Evolutionary conservation across 352 stramenopile species (phyloP).

Genomic region (Phytopythium ostracodes): DNA sequence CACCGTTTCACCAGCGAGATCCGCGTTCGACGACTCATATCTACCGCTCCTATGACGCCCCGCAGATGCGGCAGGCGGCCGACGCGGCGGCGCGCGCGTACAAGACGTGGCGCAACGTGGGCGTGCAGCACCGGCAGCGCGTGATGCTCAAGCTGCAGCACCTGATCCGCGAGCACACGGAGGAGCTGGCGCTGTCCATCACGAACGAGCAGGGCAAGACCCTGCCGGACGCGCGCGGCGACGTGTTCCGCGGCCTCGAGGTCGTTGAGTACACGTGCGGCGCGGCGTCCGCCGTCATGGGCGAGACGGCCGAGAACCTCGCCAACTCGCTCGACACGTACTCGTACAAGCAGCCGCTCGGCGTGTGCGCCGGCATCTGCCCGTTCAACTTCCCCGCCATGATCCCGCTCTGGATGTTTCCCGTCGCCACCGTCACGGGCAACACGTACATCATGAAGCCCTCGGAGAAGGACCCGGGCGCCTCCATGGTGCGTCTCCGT

Average conservation of each 20-base stretch:
- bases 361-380: constrained; percentile 91
- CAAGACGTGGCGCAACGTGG: constrained; percentile 91
- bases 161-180: constrained; percentile 93
- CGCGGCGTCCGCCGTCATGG: constrained; percentile 88
- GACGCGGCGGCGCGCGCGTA: constrained; percentile 80
- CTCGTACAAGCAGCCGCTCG: constrained; percentile 95
- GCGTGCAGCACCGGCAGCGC: constrained; percentile 91
- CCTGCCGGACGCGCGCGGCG: constrained; percentile 92
- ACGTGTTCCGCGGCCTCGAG: constrained; percentile 96
- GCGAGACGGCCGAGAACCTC: constrained; percentile 93
- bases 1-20: too few species aligned
- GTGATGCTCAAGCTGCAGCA: constrained; percentile 96
- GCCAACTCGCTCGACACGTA: constrained; percentile 93
- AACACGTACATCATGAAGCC: constrained; percentile 98
- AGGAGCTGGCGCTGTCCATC: constrained; percentile 94
- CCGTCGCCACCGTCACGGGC: constrained; percentile 84
- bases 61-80: constrained; percentile 83
- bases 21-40: background rate
- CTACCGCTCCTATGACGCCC: background rate
- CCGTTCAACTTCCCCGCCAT: constrained; percentile 97
- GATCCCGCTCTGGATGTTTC: constrained; percentile 95
- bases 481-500: constrained; percentile 55
- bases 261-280: constrained; percentile 80
- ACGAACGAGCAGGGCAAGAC: constrained; percentile 94
- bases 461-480: constrained; percentile 90